Evolutionary conservation across 108 stramenopile species (phyloP).

Genomic region (Nitzschia putrida): DNA sequence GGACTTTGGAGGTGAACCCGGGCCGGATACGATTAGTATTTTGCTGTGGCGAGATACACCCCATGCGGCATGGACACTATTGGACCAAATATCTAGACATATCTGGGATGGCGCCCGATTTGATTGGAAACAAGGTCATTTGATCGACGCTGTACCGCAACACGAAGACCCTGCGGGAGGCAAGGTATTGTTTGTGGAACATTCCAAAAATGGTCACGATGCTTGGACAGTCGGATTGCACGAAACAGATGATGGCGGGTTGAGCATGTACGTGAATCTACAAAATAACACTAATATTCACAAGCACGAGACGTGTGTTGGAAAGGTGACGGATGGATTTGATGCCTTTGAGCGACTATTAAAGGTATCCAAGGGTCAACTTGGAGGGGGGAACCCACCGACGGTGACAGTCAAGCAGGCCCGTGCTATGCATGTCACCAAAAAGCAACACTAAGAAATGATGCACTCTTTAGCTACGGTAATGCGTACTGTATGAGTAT

Average conservation of each 20-base stretch:
- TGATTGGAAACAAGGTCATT: constrained; percentile 33
- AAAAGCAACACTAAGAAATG: background rate
- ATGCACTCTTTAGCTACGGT: background rate
- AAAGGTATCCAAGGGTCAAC: constrained; percentile 23
- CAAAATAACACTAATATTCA: constrained; percentile 46
- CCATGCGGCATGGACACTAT: constrained; percentile 55
- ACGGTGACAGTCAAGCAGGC: constrained; percentile 22
- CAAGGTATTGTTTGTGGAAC: constrained; percentile 47
- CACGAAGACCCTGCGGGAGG: constrained; percentile 3
- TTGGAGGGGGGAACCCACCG: background rate
- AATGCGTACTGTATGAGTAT: too few species aligned
- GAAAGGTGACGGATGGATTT: constrained; percentile 54
- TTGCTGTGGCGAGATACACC: constrained; percentile 53
- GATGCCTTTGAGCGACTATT: constrained; percentile 44
- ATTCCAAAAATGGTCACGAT: constrained; percentile 35
- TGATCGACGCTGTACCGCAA: constrained; percentile 19
- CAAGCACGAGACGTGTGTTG: constrained; percentile 53
- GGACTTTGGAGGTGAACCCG: constrained; percentile 21
- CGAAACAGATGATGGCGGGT: constrained; percentile 11
- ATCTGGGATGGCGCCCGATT: constrained; percentile 48
- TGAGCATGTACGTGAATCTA: constrained; percentile 49
- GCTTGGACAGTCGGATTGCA: constrained; percentile 54
- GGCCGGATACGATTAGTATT: constrained; percentile 35
- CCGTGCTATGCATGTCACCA: constrained; percentile 38
- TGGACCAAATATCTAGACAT: constrained; percentile 50